phyloP scores from a whole-genome alignment of 495 filamentous ascomycete genomes.

The Daldinia concentrica region DNA sequence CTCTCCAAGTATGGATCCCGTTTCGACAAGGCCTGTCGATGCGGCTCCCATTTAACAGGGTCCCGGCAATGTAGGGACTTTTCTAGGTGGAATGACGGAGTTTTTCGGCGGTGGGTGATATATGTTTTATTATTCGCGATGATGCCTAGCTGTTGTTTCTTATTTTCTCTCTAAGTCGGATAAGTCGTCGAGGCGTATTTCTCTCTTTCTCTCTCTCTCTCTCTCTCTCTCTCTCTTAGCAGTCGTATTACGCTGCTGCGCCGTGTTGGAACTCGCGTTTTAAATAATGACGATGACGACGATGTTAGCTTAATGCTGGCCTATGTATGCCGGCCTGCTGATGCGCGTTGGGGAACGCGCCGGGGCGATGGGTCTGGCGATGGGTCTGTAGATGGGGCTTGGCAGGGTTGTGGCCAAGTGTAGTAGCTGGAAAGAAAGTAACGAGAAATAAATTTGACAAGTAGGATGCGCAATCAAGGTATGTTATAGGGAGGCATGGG shows the following conservation, averaged over 20 bases:
- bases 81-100: constrained; percentile 4
- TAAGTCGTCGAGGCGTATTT: neutral
- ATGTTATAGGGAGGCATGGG: constrained; percentile 15
- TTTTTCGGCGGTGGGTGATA: neutral
- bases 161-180: neutral
- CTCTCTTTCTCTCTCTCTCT: constrained; percentile 8
- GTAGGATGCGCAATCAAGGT: constrained; percentile 25
- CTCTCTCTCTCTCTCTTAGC: constrained; percentile 15
- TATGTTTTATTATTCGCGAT: constrained; percentile 2
- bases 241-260: constrained; percentile 20
- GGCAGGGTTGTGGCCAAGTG: constrained; percentile 15
- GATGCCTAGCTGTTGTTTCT: constrained; percentile 3
- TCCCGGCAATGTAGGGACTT: constrained; percentile 17
- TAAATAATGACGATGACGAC: constrained; percentile 23
- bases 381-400: constrained; percentile 13
- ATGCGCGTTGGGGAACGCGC: constrained; percentile 32
- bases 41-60: constrained; percentile 42
- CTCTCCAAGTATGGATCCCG: constrained; percentile 41
- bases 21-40: constrained; percentile 41
- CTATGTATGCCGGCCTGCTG: constrained; percentile 17
- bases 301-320: constrained; percentile 6
- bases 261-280: constrained; percentile 17
- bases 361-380: constrained; percentile 12
- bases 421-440: constrained; percentile 13
- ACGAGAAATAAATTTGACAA: constrained; percentile 15